Evolutionary conservation across 495 filamentous ascomycete genomes (phyloP).

Genomic region (Terfezia claveryi): DNA sequence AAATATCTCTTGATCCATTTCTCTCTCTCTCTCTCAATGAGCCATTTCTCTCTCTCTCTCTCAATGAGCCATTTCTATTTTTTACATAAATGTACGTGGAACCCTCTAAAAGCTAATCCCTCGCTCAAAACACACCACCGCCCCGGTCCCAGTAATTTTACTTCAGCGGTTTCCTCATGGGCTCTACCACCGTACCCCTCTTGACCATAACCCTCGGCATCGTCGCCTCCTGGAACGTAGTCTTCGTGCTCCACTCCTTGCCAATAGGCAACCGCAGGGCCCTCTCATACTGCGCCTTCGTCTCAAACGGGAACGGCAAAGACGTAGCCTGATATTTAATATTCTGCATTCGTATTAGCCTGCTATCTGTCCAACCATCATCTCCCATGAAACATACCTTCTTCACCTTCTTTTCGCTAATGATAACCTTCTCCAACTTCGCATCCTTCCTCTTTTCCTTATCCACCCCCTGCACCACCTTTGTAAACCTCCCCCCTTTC

Average conservation of each 20-base stretch:
- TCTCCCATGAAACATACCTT: slow-evolving; percentile 37
- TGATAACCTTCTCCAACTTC: slow-evolving; percentile 62
- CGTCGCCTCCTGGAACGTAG: slow-evolving; percentile 69
- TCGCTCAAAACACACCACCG: too few relatives aligned
- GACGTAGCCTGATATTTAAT: slow-evolving; percentile 60
- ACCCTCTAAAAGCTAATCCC: too few relatives aligned
- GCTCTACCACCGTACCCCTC: slow-evolving; percentile 61
- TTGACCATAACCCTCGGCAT: slow-evolving; percentile 86
- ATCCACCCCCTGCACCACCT: slow-evolving; percentile 55
- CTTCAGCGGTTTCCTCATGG: slow-evolving; percentile 34
- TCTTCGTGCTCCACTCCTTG: slow-evolving; percentile 86
- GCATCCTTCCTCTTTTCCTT: slow-evolving; percentile 57
- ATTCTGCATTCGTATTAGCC: slow-evolving; percentile 35
- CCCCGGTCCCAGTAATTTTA: background rate
- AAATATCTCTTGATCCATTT: too few relatives aligned
- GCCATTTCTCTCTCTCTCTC: too few relatives aligned
- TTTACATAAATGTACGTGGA: too few relatives aligned
- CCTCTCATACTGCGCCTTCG: slow-evolving; percentile 70
- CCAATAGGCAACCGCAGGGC: slow-evolving; percentile 70
- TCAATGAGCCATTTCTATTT: too few relatives aligned
- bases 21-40: too few relatives aligned
- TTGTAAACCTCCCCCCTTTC: slow-evolving; percentile 28
- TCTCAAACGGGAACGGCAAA: slow-evolving; percentile 75
- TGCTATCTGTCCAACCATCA: slow-evolving; percentile 9
- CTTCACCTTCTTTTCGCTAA: slow-evolving; percentile 76